Evolutionary conservation across 2,329 filamentous ascomycete genomes (phyloP), one percentile per base, ranked within the genome.

Genomic region (Monosporascus sp.): DNA sequence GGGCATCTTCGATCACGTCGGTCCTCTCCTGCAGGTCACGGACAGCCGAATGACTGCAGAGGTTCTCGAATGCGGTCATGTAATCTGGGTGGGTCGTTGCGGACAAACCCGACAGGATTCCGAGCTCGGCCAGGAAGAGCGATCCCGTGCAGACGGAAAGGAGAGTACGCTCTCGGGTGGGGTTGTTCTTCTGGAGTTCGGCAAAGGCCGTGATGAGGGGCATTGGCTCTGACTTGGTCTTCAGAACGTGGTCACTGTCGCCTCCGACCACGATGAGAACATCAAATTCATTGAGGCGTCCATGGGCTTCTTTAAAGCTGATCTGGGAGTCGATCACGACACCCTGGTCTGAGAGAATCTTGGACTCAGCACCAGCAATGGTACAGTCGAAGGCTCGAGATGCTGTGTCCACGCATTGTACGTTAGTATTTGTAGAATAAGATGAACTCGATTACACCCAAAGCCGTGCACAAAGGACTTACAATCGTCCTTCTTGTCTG

Each of bases 21-120:
- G 88, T 91, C 66, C 88, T 86, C 75, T 91, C 87, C 53, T 84
- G 81, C 60, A 88, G 77, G 69, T 89, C 84, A 58, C 84, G 79
- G 54, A 83, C 82, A 46, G 87, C 82, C 48, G 85, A 83, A 59
- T 89, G 85, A 70, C 87, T 88, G 78, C 88, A 91, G 61, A 91
- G 74, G 63, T 85, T 91, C 78, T 94, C 90, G 66, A 95, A 84
- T 60, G 83, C 87, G 69, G 89, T 91, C 64, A 91, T 80, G 73
- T 78, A 85, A 72, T 94, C 88, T 56, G 88, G 86, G 71, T 94
- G 90, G 54, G 88, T 93, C 58, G 90, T 95, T 62, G 88, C 89
- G 31, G 86, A 85, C 26, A 94, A 78, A 58, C 90, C 90, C 60
- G 86, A 83, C 56, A 95, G 82, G 67, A 94, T 83, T 61, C 89